These are phyloP conservation scores for Fonsecaea multimorphosa DNA, from an alignment of 2,329 filamentous ascomycete species.

Conservation along the genomic window DNA sequence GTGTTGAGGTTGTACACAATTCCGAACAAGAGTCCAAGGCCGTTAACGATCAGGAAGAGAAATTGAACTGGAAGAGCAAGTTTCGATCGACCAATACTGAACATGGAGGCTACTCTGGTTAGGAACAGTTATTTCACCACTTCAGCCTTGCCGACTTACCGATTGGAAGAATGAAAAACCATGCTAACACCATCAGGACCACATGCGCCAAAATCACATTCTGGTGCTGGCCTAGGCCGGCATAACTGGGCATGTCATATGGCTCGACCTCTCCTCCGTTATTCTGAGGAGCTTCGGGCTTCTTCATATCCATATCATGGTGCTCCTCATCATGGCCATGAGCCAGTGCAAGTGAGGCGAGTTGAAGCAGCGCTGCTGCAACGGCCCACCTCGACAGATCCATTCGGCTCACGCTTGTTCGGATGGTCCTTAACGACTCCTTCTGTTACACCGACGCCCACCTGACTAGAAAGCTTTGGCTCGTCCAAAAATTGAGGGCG, in stretches of 20 bases:
- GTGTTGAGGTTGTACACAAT: slow-evolving; percentile 79
- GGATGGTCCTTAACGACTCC: slow-evolving; percentile 11
- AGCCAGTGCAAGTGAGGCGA: slow-evolving; percentile 28
- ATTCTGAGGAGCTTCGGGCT: slow-evolving; percentile 27
- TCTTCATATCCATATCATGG: slow-evolving; percentile 38
- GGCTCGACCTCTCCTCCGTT: slow-evolving; percentile 39
- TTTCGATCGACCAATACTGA: slow-evolving; percentile 80
- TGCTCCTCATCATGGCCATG: slow-evolving; percentile 36
- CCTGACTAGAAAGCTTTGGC: not conserved
- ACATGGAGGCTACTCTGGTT: slow-evolving; percentile 71
- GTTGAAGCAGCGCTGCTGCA: slow-evolving; percentile 39
- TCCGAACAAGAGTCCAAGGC: slow-evolving; percentile 67
- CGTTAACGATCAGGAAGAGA: slow-evolving; percentile 68
- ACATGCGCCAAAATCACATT: slow-evolving; percentile 71
- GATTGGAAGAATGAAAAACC: slow-evolving; percentile 74
- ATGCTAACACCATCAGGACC: slow-evolving; percentile 70
- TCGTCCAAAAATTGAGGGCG: slow-evolving; percentile 9
- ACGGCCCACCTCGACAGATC: slow-evolving; percentile 24
- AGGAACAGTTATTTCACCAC: slow-evolving; percentile 15
- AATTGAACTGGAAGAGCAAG: slow-evolving; percentile 74
- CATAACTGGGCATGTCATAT: slow-evolving; percentile 49
- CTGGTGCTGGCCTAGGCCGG: slow-evolving; percentile 45
- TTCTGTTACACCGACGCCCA: slow-evolving; percentile 19
- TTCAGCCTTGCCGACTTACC: slow-evolving; percentile 59
- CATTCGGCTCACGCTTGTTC: slow-evolving; percentile 28